These are phyloP conservation scores for Coniochaeta sp. DNA, from an alignment of 2,329 filamentous ascomycete species.

Conservation along the genomic window DNA sequence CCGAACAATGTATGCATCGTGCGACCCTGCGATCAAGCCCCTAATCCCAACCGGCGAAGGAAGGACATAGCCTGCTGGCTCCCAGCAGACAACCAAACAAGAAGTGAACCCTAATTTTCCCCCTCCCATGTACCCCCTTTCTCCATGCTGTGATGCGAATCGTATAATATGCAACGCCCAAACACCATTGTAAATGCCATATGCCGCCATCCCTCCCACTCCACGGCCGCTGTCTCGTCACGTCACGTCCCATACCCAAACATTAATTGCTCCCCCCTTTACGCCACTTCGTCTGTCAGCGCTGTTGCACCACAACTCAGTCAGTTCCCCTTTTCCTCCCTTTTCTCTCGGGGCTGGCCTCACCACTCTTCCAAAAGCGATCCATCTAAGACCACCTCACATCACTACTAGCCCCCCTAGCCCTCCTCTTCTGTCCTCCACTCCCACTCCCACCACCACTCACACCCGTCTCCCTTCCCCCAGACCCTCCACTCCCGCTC, in stretches of 20 bases:
- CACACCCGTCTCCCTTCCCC: constrained; percentile 3
- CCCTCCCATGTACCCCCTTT: background rate
- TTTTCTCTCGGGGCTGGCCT: background rate
- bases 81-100: background rate
- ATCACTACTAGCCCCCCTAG: constrained; percentile 15
- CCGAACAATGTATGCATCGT: no score
- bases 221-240: no score
- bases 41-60: no score
- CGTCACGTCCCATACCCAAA: no score
- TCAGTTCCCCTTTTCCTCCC: background rate
- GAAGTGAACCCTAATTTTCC: background rate
- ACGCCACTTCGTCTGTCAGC: no score
- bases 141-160: background rate
- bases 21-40: no score
- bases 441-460: constrained; percentile 1
- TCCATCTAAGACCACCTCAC: constrained; percentile 15
- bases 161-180: background rate
- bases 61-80: background rate
- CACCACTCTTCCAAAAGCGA: background rate
- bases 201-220: background rate
- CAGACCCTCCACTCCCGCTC: background rate
- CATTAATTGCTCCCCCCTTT: background rate
- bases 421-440: constrained; percentile 10
- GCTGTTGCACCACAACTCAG: background rate
- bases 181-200: background rate